Evolutionary conservation across 2,329 filamentous ascomycete species (phyloP).

Genomic region (Sarocladiaceae sp.): DNA sequence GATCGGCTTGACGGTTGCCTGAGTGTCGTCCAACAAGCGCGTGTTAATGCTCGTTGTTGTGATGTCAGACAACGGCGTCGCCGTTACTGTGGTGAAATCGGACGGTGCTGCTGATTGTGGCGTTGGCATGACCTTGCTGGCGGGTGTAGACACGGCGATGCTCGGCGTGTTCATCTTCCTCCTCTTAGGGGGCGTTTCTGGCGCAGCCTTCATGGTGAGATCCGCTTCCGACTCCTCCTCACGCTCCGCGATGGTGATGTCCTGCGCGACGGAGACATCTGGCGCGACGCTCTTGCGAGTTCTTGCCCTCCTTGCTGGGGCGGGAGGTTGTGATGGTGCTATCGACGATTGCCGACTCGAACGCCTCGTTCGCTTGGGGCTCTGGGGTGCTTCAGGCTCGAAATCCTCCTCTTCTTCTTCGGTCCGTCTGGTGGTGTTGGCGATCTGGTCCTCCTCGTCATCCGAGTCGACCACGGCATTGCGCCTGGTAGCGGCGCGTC

Average conservation of each 20-base stretch:
- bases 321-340: constrained; percentile 34
- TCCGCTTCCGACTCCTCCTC: constrained; percentile 12
- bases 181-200: constrained; percentile 2
- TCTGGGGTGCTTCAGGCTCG: constrained; percentile 63
- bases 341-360: constrained; percentile 35
- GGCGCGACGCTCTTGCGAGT: constrained; percentile 37
- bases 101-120: constrained; percentile 37
- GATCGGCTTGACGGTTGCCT: constrained; percentile 60
- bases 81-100: constrained; percentile 12
- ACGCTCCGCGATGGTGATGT: background rate
- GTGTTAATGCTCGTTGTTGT: constrained; percentile 61
- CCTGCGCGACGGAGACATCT: constrained; percentile 12
- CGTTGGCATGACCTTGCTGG: constrained; percentile 34
- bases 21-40: constrained; percentile 22
- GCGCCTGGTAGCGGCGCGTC: constrained; percentile 54
- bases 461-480: constrained; percentile 76
- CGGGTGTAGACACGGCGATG: constrained; percentile 5
- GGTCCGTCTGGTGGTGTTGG: constrained; percentile 42
- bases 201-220: constrained; percentile 11
- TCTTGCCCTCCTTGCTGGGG: constrained; percentile 33
- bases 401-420: constrained; percentile 73
- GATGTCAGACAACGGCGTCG: constrained; percentile 68
- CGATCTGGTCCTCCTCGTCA: constrained; percentile 63
- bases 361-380: constrained; percentile 45
- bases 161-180: background rate